Evolutionary conservation across 495 filamentous ascomycete genomes (phyloP).

Genomic region (Tuber umbilicatum): DNA sequence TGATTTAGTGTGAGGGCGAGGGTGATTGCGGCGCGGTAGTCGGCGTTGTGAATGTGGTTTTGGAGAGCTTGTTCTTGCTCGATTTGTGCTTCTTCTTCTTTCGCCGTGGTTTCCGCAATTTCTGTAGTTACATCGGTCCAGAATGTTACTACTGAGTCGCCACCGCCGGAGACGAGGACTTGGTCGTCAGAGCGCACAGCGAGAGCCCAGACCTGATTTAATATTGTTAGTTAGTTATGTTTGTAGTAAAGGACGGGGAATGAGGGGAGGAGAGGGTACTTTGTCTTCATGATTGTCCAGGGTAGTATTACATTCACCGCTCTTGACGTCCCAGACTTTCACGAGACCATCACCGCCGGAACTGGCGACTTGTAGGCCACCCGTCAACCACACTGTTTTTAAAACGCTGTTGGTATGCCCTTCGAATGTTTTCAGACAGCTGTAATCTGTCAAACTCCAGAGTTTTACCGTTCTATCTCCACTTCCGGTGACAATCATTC

Average conservation of each 20-base stretch:
- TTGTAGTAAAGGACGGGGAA: slow-evolving; percentile 43
- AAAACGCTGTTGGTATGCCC: slow-evolving; percentile 92
- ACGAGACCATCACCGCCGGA: slow-evolving; percentile 94
- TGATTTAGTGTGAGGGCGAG: slow-evolving; percentile 90
- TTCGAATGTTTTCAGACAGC: slow-evolving; percentile 87
- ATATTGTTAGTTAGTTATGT: slow-evolving; percentile 12
- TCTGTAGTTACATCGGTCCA: slow-evolving; percentile 60
- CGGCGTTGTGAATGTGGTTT: slow-evolving; percentile 78
- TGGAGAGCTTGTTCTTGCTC: slow-evolving; percentile 89
- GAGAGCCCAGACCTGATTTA: slow-evolving; percentile 46
- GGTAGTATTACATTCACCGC: slow-evolving; percentile 75
- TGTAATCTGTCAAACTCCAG: slow-evolving; percentile 90
- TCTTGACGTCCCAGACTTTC: slow-evolving; percentile 81
- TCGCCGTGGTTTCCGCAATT: slow-evolving; percentile 70
- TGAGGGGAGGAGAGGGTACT: slow-evolving; percentile 78
- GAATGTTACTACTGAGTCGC: slow-evolving; percentile 83
- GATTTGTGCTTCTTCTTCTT: slow-evolving; percentile 66
- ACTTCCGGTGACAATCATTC: slow-evolving; percentile 76
- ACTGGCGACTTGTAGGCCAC: slow-evolving; percentile 62
- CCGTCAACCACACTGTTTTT: slow-evolving; percentile 79
- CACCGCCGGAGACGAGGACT: slow-evolving; percentile 74
- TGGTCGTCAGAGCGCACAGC: slow-evolving; percentile 44
- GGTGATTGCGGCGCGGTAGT: slow-evolving; percentile 86
- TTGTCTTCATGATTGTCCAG: slow-evolving; percentile 94
- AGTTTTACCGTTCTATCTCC: slow-evolving; percentile 95